phyloP scores from a whole-genome alignment of 768 basidiomycete genomes.

The Brasilioporus rufonigricans region DNA sequence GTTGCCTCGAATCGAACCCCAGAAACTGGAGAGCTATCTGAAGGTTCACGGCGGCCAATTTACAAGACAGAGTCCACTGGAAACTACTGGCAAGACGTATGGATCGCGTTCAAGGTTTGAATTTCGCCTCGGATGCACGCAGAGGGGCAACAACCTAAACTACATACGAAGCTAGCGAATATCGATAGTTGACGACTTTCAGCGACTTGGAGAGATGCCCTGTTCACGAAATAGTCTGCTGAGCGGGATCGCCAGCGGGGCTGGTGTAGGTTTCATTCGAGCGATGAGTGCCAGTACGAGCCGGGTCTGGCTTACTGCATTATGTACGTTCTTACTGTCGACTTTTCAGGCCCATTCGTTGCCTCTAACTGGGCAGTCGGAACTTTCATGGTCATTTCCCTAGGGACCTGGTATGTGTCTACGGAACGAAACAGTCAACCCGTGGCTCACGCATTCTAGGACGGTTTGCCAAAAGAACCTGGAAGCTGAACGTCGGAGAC shows the following conservation, averaged over 20 bases:
- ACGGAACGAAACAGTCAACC: constrained; percentile 1
- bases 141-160: constrained; percentile 7
- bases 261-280: constrained; percentile 72
- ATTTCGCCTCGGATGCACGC: background rate
- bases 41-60: constrained; percentile 19
- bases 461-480: constrained; percentile 60
- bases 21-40: constrained; percentile 4
- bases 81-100: constrained; percentile 31
- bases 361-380: constrained; percentile 81
- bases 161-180: constrained; percentile 43
- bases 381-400: constrained; percentile 64
- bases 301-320: background rate
- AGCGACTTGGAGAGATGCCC: constrained; percentile 65
- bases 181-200: constrained; percentile 49
- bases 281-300: constrained; percentile 61
- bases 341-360: constrained; percentile 46
- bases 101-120: constrained; percentile 33
- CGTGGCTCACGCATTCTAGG: constrained; percentile 37
- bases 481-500: constrained; percentile 50
- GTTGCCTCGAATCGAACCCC: background rate
- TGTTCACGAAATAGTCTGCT: constrained; percentile 76
- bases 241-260: constrained; percentile 76
- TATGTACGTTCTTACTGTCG: constrained; percentile 5
- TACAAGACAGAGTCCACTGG: constrained; percentile 33
- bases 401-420: constrained; percentile 63